A percentile compares a stretch with the other conserved stretches of the same genome.
Evolutionary conservation across 805 yeast species (phyloP).

Genomic region (Candida coleopterorum): DNA sequence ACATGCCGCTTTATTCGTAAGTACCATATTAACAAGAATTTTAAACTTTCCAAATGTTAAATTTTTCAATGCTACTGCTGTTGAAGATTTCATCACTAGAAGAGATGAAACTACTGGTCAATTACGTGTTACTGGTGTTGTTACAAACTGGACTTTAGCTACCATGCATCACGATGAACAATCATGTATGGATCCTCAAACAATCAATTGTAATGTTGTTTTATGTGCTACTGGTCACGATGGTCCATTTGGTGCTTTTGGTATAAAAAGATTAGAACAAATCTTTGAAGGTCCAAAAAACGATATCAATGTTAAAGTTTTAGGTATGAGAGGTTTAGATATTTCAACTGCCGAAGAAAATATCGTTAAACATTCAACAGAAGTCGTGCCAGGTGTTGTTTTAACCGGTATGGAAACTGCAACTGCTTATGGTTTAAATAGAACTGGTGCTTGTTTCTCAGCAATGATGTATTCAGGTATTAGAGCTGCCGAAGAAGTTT

Average conservation of each 20-base stretch:
- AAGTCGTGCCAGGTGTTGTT: conserved; percentile 59
- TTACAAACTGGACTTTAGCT: conserved; percentile 79
- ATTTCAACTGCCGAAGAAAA: conserved; percentile 76
- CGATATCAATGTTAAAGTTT: conserved; percentile 31
- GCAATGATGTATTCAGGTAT: conserved; percentile 79
- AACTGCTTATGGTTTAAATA: conserved; percentile 70
- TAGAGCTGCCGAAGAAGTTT: conserved; percentile 63
- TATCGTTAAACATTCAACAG: conserved; percentile 65
- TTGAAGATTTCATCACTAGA: conserved; percentile 74
- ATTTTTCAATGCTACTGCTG: conserved; percentile 75
- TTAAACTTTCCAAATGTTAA: conserved; percentile 69
- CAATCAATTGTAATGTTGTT: conserved; percentile 61
- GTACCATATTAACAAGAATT: conserved; percentile 66
- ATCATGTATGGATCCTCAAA: conserved; percentile 80
- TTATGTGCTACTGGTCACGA: conserved; percentile 77
- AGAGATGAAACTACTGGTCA: conserved; percentile 51
- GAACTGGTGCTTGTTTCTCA: conserved; percentile 85
- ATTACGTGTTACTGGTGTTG: conserved; percentile 71
- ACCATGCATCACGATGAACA: conserved; percentile 72
- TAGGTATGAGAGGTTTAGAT: conserved; percentile 74
- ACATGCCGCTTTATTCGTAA: conserved; percentile 74
- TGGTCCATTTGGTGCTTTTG: conserved; percentile 79
- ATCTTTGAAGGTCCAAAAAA: conserved; percentile 38
- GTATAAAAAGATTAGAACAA: conserved; percentile 55
- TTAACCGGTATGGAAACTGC: conserved; percentile 78